Evolutionary conservation across 208 protist genomes (phyloP).

Genomic region (Novymonas esmeraldas): DNA sequence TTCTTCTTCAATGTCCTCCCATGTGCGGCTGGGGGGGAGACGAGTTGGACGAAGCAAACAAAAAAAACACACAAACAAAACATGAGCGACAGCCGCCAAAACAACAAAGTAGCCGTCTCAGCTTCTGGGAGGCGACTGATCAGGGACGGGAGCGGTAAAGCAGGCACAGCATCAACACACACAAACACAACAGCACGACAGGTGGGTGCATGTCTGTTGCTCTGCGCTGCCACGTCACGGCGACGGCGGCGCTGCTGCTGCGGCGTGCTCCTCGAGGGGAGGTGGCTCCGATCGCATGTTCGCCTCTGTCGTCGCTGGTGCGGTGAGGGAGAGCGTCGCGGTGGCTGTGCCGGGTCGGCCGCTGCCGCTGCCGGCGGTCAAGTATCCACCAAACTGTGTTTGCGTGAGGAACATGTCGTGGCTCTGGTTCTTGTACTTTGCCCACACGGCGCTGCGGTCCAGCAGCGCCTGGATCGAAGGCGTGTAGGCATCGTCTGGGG

Average conservation of each 20-base stretch:
- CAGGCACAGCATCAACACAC: background rate
- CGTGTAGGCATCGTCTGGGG: conserved; percentile 49
- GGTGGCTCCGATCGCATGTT: conserved; percentile 32
- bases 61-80: too few relatives aligned
- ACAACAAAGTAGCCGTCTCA: too few relatives aligned
- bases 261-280: conserved; percentile 28
- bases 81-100: too few relatives aligned
- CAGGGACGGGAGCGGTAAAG: too few relatives aligned
- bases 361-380: conserved; percentile 34
- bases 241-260: background rate
- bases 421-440: conserved; percentile 89
- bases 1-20: too few relatives aligned
- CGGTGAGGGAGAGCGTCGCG: conserved; percentile 31
- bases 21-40: too few relatives aligned
- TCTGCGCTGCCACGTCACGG: too few relatives aligned
- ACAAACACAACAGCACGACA: background rate
- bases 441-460: conserved; percentile 65
- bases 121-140: too few relatives aligned
- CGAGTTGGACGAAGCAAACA: too few relatives aligned
- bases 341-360: background rate
- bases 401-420: conserved; percentile 91
- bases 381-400: conserved; percentile 58
- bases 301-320: conserved; percentile 15
- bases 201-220: background rate
- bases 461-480: conserved; percentile 52